Evolutionary conservation across 768 basidiomycete species (phyloP).

Genomic region (Sistotremastrum suecicum): DNA sequence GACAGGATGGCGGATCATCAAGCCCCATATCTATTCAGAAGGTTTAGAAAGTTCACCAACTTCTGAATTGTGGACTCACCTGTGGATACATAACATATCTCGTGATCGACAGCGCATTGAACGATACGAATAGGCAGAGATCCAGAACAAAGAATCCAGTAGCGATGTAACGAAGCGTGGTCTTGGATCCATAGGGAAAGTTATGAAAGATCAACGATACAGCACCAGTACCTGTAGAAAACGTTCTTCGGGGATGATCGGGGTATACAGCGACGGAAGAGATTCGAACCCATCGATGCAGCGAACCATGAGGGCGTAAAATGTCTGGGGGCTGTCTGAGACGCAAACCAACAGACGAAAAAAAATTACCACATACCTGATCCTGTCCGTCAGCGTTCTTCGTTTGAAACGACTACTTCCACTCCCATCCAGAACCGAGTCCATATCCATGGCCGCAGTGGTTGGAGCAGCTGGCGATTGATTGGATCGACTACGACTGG

Average conservation of each 20-base stretch:
- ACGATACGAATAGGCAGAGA: constrained; percentile 36
- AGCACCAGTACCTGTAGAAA: constrained; percentile 29
- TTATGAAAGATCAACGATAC: constrained; percentile 40
- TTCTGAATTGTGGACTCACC: no score
- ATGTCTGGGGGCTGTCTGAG: constrained; percentile 17
- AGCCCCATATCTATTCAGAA: constrained; percentile 20
- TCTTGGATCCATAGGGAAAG: constrained; percentile 39
- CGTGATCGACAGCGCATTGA: constrained; percentile 28
- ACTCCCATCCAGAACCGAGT: no score
- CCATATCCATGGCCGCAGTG: no score
- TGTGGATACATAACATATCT: constrained; percentile 36
- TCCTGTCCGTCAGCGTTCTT: constrained; percentile 5
- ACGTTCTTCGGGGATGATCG: background rate
- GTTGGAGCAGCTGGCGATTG: no score
- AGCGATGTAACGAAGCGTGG: constrained; percentile 26
- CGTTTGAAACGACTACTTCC: no score
- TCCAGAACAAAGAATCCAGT: constrained; percentile 47
- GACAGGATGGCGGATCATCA: constrained; percentile 34
- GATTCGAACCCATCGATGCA: constrained; percentile 34
- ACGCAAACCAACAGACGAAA: background rate
- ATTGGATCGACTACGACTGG: no score
- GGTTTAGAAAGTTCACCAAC: no score
- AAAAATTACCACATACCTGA: constrained; percentile 2
- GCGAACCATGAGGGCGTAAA: constrained; percentile 46
- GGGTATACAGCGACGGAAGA: background rate